These are phyloP conservation scores for Houttuynia cordata DNA, from an alignment of 164 flowering plant species.

Conservation along the genomic window DNA sequence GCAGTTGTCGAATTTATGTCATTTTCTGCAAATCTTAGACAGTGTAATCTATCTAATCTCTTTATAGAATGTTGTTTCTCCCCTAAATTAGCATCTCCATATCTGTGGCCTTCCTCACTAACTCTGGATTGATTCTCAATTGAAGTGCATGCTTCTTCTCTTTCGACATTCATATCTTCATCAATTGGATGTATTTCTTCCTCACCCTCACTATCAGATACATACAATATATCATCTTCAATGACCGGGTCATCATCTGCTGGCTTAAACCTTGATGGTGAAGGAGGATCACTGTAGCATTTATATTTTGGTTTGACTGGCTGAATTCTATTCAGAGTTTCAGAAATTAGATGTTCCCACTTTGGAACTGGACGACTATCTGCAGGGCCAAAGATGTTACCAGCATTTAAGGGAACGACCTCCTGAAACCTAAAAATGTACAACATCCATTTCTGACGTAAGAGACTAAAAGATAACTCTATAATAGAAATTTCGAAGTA, in stretches of 20 bases:
- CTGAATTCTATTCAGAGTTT: slow-evolving; percentile 46
- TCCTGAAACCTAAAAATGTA: slow-evolving; percentile 86
- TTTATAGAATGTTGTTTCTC: slow-evolving; percentile 38
- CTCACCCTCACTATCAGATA: slow-evolving; percentile 53
- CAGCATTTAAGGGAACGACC: slow-evolving; percentile 92
- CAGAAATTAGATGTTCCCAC: slow-evolving; percentile 85
- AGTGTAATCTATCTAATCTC: slow-evolving; percentile 39
- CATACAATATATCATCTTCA: slow-evolving; percentile 52
- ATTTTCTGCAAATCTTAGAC: slow-evolving; percentile 25
- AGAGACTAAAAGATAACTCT: too few relatives aligned
- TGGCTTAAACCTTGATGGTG: slow-evolving; percentile 84
- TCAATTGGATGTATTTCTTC: slow-evolving; percentile 54
- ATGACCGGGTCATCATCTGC: slow-evolving; percentile 51
- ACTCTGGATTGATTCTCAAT: slow-evolving; percentile 8
- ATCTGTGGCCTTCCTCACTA: slow-evolving; percentile 10
- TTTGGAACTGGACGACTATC: slow-evolving; percentile 60
- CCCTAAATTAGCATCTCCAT: slow-evolving; percentile 12
- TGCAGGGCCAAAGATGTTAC: slow-evolving; percentile 87
- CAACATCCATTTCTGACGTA: not conserved
- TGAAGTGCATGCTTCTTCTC: slow-evolving; percentile 11
- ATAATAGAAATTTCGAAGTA: too few relatives aligned
- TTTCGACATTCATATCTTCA: slow-evolving; percentile 36
- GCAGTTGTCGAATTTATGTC: slow-evolving; percentile 20
- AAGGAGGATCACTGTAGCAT: slow-evolving; percentile 77
- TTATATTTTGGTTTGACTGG: slow-evolving; percentile 37